Evolutionary conservation across 768 basidiomycete genomes (phyloP).

Genomic region (Amanita jacksonii): DNA sequence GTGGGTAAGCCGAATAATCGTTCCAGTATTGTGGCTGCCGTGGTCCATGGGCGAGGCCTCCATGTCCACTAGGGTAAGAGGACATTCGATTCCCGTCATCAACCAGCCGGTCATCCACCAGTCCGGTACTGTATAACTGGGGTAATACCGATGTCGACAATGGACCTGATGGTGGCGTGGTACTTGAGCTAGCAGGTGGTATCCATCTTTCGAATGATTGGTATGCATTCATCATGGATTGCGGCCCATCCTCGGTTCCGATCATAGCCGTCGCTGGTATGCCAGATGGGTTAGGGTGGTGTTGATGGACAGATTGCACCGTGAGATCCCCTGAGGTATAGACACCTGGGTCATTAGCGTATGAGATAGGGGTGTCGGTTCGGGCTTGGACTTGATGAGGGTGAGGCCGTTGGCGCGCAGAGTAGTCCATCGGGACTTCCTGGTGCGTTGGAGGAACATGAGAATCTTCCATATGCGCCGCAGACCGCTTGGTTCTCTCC

Average conservation of each 20-base stretch:
- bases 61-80: conserved; percentile 13
- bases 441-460: neutral
- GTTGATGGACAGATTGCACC: neutral
- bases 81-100: conserved; percentile 11
- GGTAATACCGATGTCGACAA: conserved; percentile 68
- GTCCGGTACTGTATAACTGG: conserved; percentile 66
- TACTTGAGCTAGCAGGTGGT: conserved; percentile 20
- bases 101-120: conserved; percentile 38
- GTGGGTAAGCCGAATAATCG: conserved; percentile 43
- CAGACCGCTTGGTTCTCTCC: conserved; percentile 49
- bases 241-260: neutral
- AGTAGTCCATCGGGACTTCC: neutral
- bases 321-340: neutral
- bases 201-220: conserved; percentile 38
- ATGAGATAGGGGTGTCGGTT: neutral
- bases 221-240: conserved; percentile 8
- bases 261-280: neutral
- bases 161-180: conserved; percentile 30
- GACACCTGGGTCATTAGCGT: neutral
- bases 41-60: conserved; percentile 11
- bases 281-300: neutral
- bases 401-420: conserved; percentile 1
- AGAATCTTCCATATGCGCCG: conserved; percentile 37
- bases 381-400: neutral
- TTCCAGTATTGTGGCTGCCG: conserved; percentile 48